Evolutionary conservation across 495 filamentous ascomycete species (phyloP), one percentile per base, ranked within the genome.

Genomic region (Poronia punctata): DNA sequence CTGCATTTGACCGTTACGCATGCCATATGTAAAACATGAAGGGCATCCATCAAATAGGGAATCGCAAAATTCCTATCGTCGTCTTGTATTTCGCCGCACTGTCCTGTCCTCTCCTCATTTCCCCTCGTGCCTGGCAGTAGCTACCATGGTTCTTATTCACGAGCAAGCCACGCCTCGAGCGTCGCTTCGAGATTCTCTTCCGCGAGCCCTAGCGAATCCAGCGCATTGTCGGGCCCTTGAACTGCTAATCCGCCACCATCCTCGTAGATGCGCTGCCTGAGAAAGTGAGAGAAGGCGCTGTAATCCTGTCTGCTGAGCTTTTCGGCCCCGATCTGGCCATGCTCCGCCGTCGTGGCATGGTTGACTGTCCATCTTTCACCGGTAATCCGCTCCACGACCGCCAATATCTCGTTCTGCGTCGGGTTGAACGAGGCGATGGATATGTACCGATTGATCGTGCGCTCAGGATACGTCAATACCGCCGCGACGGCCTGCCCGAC

Each of bases 401-500:
- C 49, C 0, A 82, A 45, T 12, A 83, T 49, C 44, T 82, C 59
- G 29, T 75, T 74, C 56, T 75, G 74, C 4, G 74, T 72, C 1
- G 68, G 58, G 1, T 64, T 65, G 27, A 73, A 72, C 0, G 73
- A 71, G 3, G 70, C 53, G 9, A 78, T 62, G 19, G 59, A 58
- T 1, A 82, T 38, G 35, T 61, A 63, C 7, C 64, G 61, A 50
- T 82, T 82, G 17, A 61, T 65, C 1, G 78, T 82, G 36, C 68
- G 57, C 0, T 71, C 68, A 0, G 72, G 71, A 37, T 76, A 64
- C 12, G 60, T 46, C 5, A 83, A 48, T 20, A 77, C 54, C 0
- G 62, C 67, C 1, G 52, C 68, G 9, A 82, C 52, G 3, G 68
- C 67, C 27, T 58, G 57, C 11, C 70, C 75, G 19, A 81, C 53